These are phyloP conservation scores for Gnaphalium uliginosum DNA, from an alignment of 129 eudicot species.

Conservation along the genomic window DNA sequence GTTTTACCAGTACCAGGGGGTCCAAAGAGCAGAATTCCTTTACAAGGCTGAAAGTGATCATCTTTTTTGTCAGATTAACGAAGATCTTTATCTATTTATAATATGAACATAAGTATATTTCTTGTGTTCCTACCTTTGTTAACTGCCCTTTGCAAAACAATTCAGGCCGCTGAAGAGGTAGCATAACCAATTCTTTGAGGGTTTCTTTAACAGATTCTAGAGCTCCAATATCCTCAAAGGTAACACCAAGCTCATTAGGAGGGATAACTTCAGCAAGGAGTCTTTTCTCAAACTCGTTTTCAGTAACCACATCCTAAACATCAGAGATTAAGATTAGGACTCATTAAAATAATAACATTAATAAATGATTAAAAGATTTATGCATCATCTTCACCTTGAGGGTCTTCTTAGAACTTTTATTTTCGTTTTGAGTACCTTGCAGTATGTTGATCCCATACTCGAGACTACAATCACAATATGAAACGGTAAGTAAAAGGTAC, in stretches of 20 bases:
- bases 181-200: conserved; percentile 84
- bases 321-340: not conserved
- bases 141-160: conserved; percentile 84
- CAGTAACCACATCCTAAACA: conserved; percentile 80
- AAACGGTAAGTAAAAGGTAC: conserved; percentile 3
- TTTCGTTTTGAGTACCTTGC: conserved; percentile 75
- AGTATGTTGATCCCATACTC: conserved; percentile 73
- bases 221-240: conserved; percentile 94
- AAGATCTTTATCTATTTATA: not conserved
- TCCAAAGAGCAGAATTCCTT: conserved; percentile 89
- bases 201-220: conserved; percentile 85
- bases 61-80: conserved; percentile 20
- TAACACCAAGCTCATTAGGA: conserved; percentile 83
- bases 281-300: conserved; percentile 83
- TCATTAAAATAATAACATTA: not conserved
- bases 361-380: conserved; percentile 9
- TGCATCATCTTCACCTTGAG: conserved; percentile 55
- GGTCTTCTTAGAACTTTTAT: conserved; percentile 71
- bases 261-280: conserved; percentile 89
- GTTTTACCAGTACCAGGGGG: conserved; percentile 99
- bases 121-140: conserved; percentile 54
- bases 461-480: conserved; percentile 48
- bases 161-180: conserved; percentile 92
- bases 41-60: conserved; percentile 63
- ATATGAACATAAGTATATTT: too few species aligned